These are phyloP conservation scores for Pichia cactophila DNA, from an alignment of 1,139 yeast species.

Conservation along the genomic window DNA sequence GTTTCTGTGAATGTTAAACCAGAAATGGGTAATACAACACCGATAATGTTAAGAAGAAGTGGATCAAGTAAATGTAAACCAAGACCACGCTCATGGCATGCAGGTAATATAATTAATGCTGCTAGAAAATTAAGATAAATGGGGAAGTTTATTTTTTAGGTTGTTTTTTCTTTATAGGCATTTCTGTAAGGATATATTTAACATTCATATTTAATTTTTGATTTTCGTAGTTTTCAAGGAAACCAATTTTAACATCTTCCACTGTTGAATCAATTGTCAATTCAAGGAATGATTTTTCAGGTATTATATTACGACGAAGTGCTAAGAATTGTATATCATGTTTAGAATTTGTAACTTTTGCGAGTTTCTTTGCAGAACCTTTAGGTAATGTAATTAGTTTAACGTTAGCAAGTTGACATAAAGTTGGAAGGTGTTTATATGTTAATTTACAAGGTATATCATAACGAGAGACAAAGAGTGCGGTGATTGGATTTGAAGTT, in stretches of 20 bases:
- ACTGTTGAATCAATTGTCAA: slow-evolving; percentile 30
- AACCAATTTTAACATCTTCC: slow-evolving; percentile 38
- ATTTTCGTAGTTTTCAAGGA: slow-evolving; percentile 32
- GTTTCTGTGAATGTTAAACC: background rate
- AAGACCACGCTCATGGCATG: slow-evolving; percentile 14
- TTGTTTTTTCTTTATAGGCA: slow-evolving; percentile 32
- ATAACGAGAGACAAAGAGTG: slow-evolving; percentile 47
- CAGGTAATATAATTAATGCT: slow-evolving; percentile 7
- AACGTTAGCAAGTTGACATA: slow-evolving; percentile 44
- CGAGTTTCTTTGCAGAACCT: slow-evolving; percentile 35
- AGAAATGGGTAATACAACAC: background rate
- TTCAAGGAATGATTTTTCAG: slow-evolving; percentile 24
- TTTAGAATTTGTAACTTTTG: slow-evolving; percentile 27
- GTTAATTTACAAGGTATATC: slow-evolving; percentile 45
- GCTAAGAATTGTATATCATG: slow-evolving; percentile 17
- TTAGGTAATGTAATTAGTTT: slow-evolving; percentile 50
- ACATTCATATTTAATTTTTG: slow-evolving; percentile 30
- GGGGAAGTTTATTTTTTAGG: background rate
- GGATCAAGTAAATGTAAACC: slow-evolving; percentile 5
- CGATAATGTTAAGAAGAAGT: slow-evolving; percentile 2
- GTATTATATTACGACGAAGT: slow-evolving; percentile 19
- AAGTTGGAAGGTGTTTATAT: slow-evolving; percentile 45
- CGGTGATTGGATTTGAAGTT: slow-evolving; percentile 25
- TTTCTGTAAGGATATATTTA: slow-evolving; percentile 35
- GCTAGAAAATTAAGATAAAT: slow-evolving; percentile 7